Base-by-base conservation (phyloP, 177 flowering plant genomes). In the Vitis hybrid region DNA sequence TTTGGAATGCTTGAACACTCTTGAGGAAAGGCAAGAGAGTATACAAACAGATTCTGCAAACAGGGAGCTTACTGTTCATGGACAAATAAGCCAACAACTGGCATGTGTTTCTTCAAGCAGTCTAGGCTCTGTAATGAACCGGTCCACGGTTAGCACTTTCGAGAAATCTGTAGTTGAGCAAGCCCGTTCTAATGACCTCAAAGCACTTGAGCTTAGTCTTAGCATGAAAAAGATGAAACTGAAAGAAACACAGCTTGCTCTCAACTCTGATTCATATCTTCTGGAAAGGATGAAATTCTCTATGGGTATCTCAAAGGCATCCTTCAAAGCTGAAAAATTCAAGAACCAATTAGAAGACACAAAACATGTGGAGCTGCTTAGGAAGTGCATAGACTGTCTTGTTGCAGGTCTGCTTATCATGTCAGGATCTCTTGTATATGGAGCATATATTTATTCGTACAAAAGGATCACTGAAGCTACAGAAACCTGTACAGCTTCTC, bases 321-420 rank as follows among this genome's bases (percentile, higher is more conserved):
- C 91, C 66, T 94, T 93, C 69, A 90, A 80, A 77, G 84, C 83
- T 52, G 96, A 91, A 64, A 91, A 87, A 68, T 86, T 89, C 67
- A 91, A 91, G 73, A 89, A 48, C 61, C 88, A 93, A 77, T 61
- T 93, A 66, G 89, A 84, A 81, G 98, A 93, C 46, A 68, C 77
- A 0, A 89, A 87, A 78, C 84, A 87, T 72, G 83, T 82, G 1
- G 97, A 95, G 72, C 82, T 95, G 58, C 85, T 83, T 14, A 89
- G 62, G 72, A 85, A 69, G 60, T 87, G 94, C 73, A 75, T 86
- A 9, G 99, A 95, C 70, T 89, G 89, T 76, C 93, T 95, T 54
- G 90, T 93, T 67, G 88, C 91, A 56, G 94, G 98, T 59, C 70
- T 95, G 75, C 48, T 93, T 49, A 78, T 90, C 71, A 95, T 92